A percentile compares a stretch with the other conserved stretches of the same genome.
phyloP scores from a whole-genome alignment of 495 filamentous ascomycete species.

The Podospora conica region DNA sequence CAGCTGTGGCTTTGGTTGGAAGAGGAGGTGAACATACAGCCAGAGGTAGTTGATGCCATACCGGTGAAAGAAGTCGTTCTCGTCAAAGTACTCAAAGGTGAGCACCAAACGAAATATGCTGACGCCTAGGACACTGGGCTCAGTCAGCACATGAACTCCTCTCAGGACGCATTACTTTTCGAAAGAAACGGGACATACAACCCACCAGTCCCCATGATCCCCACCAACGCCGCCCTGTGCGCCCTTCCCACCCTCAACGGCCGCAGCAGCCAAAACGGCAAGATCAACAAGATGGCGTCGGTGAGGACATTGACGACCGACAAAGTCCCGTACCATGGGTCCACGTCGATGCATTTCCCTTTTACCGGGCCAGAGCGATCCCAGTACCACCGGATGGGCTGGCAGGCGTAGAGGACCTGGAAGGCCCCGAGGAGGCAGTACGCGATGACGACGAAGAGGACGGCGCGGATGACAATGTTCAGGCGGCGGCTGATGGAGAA shows the following conservation, averaged over 20 bases:
- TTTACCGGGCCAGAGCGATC: background rate
- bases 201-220: conserved; percentile 19
- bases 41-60: conserved; percentile 18
- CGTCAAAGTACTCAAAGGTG: background rate
- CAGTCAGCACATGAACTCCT: background rate
- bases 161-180: too few species aligned
- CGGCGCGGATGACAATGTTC: conserved; percentile 10
- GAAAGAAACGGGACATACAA: conserved; percentile 16
- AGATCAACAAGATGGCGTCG: conserved; percentile 12
- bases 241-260: conserved; percentile 5
- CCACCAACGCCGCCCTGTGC: conserved; percentile 17
- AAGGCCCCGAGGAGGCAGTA: conserved; percentile 11
- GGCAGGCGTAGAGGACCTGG: conserved; percentile 16
- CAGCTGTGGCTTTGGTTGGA: background rate
- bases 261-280: conserved; percentile 15
- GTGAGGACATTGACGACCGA: conserved; percentile 13
- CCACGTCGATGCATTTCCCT: conserved; percentile 6
- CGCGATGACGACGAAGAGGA: conserved; percentile 13
- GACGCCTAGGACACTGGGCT: conserved; percentile 16
- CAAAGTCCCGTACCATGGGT: conserved; percentile 9
- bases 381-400: conserved; percentile 15
- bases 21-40: conserved; percentile 11
- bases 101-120: conserved; percentile 18
- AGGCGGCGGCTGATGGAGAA: conserved; percentile 18
- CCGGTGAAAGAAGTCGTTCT: conserved; percentile 9